Evolutionary conservation across 331 rosid genomes (phyloP).

Genomic region (Quercus lobata): DNA sequence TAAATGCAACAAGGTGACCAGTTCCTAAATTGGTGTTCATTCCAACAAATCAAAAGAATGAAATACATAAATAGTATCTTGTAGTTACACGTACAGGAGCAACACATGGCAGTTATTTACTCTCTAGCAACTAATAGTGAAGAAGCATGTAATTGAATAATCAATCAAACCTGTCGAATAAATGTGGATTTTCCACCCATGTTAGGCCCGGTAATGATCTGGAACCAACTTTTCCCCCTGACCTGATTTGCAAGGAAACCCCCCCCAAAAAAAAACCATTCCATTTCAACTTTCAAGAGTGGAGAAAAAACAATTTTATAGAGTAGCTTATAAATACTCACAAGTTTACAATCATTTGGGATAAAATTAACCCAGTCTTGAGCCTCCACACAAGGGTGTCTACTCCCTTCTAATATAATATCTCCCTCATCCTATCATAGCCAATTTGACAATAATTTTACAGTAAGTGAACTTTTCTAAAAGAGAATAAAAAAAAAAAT

Average conservation of each 20-base stretch:
- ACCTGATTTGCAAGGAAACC: conserved; percentile 38
- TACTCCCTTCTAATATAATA: conserved; percentile 81
- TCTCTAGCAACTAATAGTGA: conserved; percentile 10
- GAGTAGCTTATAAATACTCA: conserved; percentile 44
- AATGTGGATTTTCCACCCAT: conserved; percentile 99
- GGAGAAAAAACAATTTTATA: conserved; percentile 9
- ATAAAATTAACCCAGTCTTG: conserved; percentile 99
- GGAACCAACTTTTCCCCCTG: conserved; percentile 95
- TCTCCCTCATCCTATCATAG: conserved; percentile 72
- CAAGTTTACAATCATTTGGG: conserved; percentile 93
- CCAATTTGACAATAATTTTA: conserved; percentile 17
- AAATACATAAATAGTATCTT: conserved; percentile 12
- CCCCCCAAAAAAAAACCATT: background rate
- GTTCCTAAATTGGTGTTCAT: conserved; percentile 11
- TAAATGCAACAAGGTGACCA: background rate
- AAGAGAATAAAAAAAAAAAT: background rate
- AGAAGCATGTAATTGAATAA: conserved; percentile 16
- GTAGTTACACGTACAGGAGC: conserved; percentile 1
- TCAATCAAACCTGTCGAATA: conserved; percentile 77
- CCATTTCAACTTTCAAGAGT: conserved; percentile 15
- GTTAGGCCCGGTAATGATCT: conserved; percentile 94
- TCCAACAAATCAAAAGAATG: background rate
- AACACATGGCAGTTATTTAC: conserved; percentile 1
- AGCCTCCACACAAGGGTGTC: conserved; percentile 99
- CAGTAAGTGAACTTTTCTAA: background rate